phyloP scores from a whole-genome alignment of 176 grass and related monocot genomes.

The Triticum timopheevii region DNA sequence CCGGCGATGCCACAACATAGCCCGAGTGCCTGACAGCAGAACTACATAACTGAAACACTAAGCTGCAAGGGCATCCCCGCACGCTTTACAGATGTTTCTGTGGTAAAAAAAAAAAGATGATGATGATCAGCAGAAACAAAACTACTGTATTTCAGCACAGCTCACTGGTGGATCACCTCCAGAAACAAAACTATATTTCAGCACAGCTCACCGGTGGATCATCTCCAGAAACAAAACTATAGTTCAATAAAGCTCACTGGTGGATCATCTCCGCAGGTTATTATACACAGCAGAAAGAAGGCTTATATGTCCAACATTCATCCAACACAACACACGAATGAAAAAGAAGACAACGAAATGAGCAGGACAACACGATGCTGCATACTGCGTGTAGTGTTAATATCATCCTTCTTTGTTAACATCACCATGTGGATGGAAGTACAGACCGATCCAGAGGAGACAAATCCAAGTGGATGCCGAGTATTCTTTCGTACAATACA shows the following conservation, averaged over 20 bases:
- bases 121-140: background rate
- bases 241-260: background rate
- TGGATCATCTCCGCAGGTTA: background rate
- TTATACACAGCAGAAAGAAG: background rate
- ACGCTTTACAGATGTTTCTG: background rate
- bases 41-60: background rate
- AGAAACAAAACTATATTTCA: background rate
- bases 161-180: too few relatives aligned
- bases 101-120: background rate
- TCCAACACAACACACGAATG: background rate
- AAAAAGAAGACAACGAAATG: background rate
- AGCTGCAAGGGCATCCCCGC: background rate
- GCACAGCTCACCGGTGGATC: too few relatives aligned
- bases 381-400: background rate
- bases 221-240: background rate
- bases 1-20: background rate
- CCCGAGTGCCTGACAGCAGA: background rate
- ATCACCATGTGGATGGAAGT: background rate
- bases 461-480: constrained; percentile 25
- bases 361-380: background rate
- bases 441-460: constrained; percentile 32
- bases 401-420: constrained; percentile 21
- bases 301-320: too few relatives aligned
- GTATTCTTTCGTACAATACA: constrained; percentile 56
- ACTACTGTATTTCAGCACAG: too few relatives aligned